These are phyloP conservation scores for Coelastrella sp. DNA, from an alignment of 139 green algal species.

Conservation along the genomic window DNA sequence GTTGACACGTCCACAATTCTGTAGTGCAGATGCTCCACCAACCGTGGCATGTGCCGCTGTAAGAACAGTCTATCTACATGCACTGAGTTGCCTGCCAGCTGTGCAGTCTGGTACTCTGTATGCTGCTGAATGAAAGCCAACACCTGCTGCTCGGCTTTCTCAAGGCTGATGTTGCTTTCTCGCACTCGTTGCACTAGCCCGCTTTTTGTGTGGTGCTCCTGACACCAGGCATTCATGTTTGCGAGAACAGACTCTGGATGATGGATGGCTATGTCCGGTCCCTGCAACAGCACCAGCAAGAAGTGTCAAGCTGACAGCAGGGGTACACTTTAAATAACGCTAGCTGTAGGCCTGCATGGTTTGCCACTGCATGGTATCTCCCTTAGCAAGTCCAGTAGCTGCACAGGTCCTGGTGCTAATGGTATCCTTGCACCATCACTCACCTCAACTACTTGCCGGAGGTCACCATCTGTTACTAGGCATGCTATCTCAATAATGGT, in stretches of 20 bases:
- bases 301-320: not conserved
- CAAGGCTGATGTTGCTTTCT: constrained; percentile 68
- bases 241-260: constrained; percentile 83
- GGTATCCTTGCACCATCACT: not conserved
- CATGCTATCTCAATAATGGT: constrained; percentile 93
- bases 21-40: constrained; percentile 86
- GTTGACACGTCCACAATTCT: constrained; percentile 93
- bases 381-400: not conserved
- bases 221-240: constrained; percentile 95
- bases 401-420: not conserved
- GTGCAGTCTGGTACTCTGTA: constrained; percentile 47
- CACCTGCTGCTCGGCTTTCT: constrained; percentile 79
- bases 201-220: constrained; percentile 85
- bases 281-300: constrained; percentile 57
- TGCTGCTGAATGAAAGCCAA: constrained; percentile 80
- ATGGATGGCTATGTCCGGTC: constrained; percentile 89
- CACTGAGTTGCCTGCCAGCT: constrained; percentile 85
- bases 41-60: constrained; percentile 83
- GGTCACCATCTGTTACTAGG: constrained; percentile 87
- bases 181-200: constrained; percentile 72
- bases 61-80: constrained; percentile 94
- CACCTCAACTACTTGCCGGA: constrained; percentile 71
- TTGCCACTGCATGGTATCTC: not conserved
- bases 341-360: not conserved
- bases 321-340: not conserved